Base-by-base conservation (phyloP, 257 asterid genomes). In the Solanum arcanum region DNA sequence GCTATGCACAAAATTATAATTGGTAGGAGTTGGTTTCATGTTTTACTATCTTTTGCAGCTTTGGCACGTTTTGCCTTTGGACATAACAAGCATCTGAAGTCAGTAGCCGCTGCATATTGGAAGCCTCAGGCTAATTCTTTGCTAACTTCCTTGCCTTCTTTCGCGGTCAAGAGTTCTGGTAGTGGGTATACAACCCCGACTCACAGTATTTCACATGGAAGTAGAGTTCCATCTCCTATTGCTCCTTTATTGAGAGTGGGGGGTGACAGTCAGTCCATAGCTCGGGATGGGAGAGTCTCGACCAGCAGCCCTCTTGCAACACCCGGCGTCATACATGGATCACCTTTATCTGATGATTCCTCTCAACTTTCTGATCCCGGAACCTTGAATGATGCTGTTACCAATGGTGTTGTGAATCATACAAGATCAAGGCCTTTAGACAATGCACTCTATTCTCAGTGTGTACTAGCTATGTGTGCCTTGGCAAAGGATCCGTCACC, bases 401-500 rank as follows among this genome's bases (percentile, higher is more conserved):
- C 92, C 92, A 97, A 97, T 92, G 99, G 98, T 84, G 89, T 91
- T 81, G 93, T 92, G 82, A 91, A 90, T 90, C 98, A 92, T 91
- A 90, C 97, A 74, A 92, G 94, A 87, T 91, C 93, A 91, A 94
- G 91, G 80, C 93, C 97, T 46, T 93, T 97, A 60, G 99, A 97
- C 89, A 96, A 95, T 91, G 93, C 94, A 37, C 86, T 95, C 62
- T 97, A 95, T 94, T 94, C 95, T 42, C 95, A 94, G 87, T 95
- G 98, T 90, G 97, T 97, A 81, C 90, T 93, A 89, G 97, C 98
- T 84, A 96, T 97, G 96, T 95, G 94, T 91, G 92, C 93, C 87
- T 89, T 97, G 88, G 99, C 98, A 16, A 97, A 94, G 94, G 99
- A 97, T 88, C 98, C 99, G 78, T 97, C 99, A n/a, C 98, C 99